Evolutionary conservation across 768 basidiomycete genomes (phyloP), one percentile per base, ranked within the genome.

Genomic region (Mycena pura): DNA sequence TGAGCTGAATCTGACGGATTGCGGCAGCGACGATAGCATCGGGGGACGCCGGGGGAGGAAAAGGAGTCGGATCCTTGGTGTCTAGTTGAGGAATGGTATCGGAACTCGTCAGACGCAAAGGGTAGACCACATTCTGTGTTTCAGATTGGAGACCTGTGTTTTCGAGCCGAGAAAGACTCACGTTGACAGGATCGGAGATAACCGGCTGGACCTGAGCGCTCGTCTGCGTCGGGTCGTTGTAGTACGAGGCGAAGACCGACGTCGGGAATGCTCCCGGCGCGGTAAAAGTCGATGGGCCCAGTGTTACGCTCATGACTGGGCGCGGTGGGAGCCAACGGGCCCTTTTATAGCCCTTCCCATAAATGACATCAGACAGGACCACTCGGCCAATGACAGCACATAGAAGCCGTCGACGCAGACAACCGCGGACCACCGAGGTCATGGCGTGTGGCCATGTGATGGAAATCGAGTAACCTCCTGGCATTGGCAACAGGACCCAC

Each of bases 161-260:
- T 48, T 24, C 38, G 51, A 52, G 69, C 68, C 54, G 52, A 59
- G 9, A 41, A 11, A 39, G 17, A 62, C 73, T 46, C 50, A 89
- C 90, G 19, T 81, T 80, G 31, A 90, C 83, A 13, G 88, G 86
- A 70, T 92, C 90, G 8, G 89, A 85, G 38, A 92, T 82, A 63
- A 91, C 81, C n/a, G 90, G 90, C 72, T 92, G 90, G 5, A 85
- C 85, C 70, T 92, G 90, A 3, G 80, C 84, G n/a, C 82, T 82
- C 5, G 91, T 91, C 32, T 84, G 86, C 3, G 90, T 92, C 34
- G 90, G 89, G 63, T 82, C 74, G 72, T 90, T 91, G 75, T 86
- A 90, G 72, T 92, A 92, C 57, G 77, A 68, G 22, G 76, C 67
- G 71, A 85, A 92, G 36, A 82, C 74, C 13, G 86, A 83, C 3